A percentile compares a stretch with the other conserved stretches of the same genome.
Evolutionary conservation across 805 yeast species (phyloP).

Genomic region (Diddensiella santjacobensis): DNA sequence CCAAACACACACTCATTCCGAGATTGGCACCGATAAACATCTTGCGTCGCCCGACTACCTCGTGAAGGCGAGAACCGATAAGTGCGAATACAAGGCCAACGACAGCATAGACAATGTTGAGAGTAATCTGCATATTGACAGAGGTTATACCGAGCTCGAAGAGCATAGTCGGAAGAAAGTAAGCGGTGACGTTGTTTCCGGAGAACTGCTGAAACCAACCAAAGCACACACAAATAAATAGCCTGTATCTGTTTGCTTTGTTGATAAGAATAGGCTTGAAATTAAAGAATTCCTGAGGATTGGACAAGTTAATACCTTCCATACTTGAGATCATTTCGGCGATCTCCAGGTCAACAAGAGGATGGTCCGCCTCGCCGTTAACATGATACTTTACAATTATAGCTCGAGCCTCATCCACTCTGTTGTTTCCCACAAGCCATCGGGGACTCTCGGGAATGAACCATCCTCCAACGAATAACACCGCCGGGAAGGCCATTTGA

Average conservation of each 20-base stretch:
- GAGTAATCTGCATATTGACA: constrained; percentile 1
- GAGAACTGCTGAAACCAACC: constrained; percentile 17
- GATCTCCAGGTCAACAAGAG: constrained; percentile 17
- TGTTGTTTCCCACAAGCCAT: constrained; percentile 65
- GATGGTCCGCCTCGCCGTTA: constrained; percentile 16
- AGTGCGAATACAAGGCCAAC: constrained; percentile 14
- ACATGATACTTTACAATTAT: constrained; percentile 22
- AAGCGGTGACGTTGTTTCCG: constrained; percentile 13
- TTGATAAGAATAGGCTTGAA: constrained; percentile 7
- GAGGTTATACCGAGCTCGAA: constrained; percentile 10
- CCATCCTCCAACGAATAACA: constrained; percentile 32
- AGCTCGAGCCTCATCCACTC: constrained; percentile 40
- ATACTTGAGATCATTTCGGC: constrained; percentile 15
- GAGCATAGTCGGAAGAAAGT: constrained; percentile 15
- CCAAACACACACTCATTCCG: constrained; percentile 23
- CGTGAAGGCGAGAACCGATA: constrained; percentile 26
- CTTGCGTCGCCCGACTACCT: constrained; percentile 29
- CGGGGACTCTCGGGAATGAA: constrained; percentile 85
- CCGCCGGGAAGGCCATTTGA: constrained; percentile 14
- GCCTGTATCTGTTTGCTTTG: constrained; percentile 10
- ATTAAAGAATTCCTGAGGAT: constrained; percentile 11
- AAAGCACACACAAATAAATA: constrained; percentile 4
- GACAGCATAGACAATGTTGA: constrained; percentile 11
- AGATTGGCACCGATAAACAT: constrained; percentile 25
- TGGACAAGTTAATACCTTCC: constrained; percentile 8